These are phyloP conservation scores for Saturnispora galanensis DNA, from an alignment of 805 yeast species.

Conservation along the genomic window DNA sequence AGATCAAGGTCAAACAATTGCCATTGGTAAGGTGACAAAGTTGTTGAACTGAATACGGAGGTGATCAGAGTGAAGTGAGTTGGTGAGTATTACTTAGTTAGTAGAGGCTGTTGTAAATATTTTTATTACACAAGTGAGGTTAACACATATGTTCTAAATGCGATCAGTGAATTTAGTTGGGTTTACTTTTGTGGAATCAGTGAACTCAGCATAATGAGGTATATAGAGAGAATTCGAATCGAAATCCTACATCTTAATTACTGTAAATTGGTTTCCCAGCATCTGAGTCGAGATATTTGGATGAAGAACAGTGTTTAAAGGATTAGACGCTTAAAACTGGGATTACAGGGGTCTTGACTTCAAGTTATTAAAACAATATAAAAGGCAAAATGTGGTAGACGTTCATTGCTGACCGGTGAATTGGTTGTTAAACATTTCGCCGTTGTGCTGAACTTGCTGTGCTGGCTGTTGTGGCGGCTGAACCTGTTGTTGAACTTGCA, in stretches of 20 bases:
- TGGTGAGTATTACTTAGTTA: neutral
- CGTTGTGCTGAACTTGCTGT: neutral
- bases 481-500: neutral
- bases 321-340: neutral
- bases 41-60: constrained; percentile 38
- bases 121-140: neutral
- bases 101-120: neutral
- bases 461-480: neutral
- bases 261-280: too few relatives aligned
- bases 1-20: constrained; percentile 97
- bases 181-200: too few relatives aligned
- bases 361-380: neutral
- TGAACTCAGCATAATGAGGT: too few relatives aligned
- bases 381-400: neutral
- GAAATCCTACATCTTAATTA: too few relatives aligned
- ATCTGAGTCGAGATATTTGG: too few relatives aligned
- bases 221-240: too few relatives aligned
- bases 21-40: constrained; percentile 95
- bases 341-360: too few relatives aligned
- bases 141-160: too few relatives aligned
- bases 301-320: too few relatives aligned
- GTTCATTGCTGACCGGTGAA: too few relatives aligned
- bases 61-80: neutral
- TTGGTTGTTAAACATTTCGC: neutral
- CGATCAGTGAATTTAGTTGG: too few relatives aligned